Conservation (phyloP, 2,329 filamentous ascomycete genomes). For the Fusarium pilosicola region DNA sequence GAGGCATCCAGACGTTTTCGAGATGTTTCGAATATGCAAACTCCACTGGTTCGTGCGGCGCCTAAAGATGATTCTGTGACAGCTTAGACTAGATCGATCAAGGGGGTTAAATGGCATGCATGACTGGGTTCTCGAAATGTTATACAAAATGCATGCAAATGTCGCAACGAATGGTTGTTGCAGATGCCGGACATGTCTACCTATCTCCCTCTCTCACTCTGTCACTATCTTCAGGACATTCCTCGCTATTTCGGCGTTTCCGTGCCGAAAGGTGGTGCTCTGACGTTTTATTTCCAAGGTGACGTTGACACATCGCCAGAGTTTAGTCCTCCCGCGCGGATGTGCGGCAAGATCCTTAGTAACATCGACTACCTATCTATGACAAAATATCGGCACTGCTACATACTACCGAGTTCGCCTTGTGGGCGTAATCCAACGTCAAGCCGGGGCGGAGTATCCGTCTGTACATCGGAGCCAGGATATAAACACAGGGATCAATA, state of each 20-base stretch:
- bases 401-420: not conserved
- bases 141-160: not conserved
- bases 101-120: not conserved
- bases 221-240: not conserved
- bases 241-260: slow-evolving; percentile 21
- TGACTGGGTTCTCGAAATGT: not conserved
- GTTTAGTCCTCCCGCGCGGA: slow-evolving; percentile 19
- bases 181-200: not conserved
- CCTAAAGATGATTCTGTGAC: not conserved
- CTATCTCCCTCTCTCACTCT: not conserved
- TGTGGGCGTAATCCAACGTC: not conserved
- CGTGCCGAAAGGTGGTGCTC: slow-evolving; percentile 30
- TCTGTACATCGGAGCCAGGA: not conserved
- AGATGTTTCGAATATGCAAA: slow-evolving; percentile 17
- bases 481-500: slow-evolving; percentile 11
- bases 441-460: not conserved
- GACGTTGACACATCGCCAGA: slow-evolving; percentile 34
- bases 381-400: not conserved
- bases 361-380: slow-evolving; percentile 15
- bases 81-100: not conserved
- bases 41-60: slow-evolving; percentile 2
- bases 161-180: not conserved
- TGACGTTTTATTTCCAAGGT: slow-evolving; percentile 27
- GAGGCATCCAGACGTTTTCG: slow-evolving; percentile 2
- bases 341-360: slow-evolving; percentile 16